Evolutionary conservation across 352 stramenopile species (phyloP), one percentile per base, ranked within the genome.

Genomic region (Phytopythium ostracodes): DNA sequence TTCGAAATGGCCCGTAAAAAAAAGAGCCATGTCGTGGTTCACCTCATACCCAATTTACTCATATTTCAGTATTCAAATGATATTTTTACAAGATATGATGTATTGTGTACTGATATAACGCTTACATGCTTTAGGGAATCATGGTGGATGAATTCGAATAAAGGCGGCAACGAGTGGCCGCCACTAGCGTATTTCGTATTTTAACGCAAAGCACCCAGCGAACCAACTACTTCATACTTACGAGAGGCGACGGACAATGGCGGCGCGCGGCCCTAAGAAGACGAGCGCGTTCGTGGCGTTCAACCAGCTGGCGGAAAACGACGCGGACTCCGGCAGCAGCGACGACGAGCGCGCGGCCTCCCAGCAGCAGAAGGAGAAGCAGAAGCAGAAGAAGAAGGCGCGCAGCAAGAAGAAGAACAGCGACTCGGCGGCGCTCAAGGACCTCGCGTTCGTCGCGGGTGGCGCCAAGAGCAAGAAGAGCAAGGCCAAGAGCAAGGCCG

Each of bases 341-440:
- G 72, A 68, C 18, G 71, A 89, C 33, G 79, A 92, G 71, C 71
- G 70, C 27, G 60, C 71, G 50, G 67, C 79, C 56, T 71, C 10
- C 10, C 47, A 22, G 47, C 47, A 89, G 67, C 76, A 81, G 14
- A 71, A 70, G 52, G 71, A 78, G 44, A 84, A 84, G 65, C 81
- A 89, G 57, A 88, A 89, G 57, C 68, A 76, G 56, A 86, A 83
- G 71, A 88, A 90, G 64, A 92, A 92, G 64, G 76, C 66, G 55
- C 78, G 77, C 73, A 77, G 62, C 66, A 89, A 89, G 71, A 91
- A 91, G 71, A 91, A 87, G 56, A 89, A 65, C 76, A 88, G 79
- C 44, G 81, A 91, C 54, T 78, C 73, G n/a, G 70, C 72, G 6
- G 64, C 78, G 62, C 75, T 92, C 8, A 92, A 92, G 63, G 81